These are phyloP conservation scores for Starmerella geochares DNA, from an alignment of 805 yeast species.

Conservation along the genomic window DNA sequence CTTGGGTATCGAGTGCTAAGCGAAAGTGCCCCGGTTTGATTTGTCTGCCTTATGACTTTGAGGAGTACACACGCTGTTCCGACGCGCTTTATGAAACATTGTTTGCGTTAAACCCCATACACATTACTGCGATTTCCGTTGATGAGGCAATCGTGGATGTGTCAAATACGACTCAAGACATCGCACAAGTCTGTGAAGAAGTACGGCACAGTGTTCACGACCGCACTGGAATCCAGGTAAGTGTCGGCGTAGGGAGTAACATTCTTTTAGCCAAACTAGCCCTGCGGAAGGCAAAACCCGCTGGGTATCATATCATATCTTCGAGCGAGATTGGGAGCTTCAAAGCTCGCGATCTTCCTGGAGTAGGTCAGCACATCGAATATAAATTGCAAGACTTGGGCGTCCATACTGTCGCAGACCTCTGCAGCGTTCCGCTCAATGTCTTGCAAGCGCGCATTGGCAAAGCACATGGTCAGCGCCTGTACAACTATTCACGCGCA, in stretches of 20 bases:
- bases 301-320: slow-evolving; percentile 43
- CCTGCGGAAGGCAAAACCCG: slow-evolving; percentile 66
- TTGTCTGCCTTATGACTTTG: slow-evolving; percentile 63
- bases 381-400: slow-evolving; percentile 38
- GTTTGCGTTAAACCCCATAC: slow-evolving; percentile 34
- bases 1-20: slow-evolving; percentile 71
- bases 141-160: slow-evolving; percentile 84
- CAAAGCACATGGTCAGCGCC: slow-evolving; percentile 53
- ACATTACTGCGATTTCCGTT: slow-evolving; percentile 71
- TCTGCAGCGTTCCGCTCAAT: slow-evolving; percentile 28
- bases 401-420: slow-evolving; percentile 36
- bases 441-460: slow-evolving; percentile 49
- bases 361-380: slow-evolving; percentile 36
- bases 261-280: slow-evolving; percentile 71
- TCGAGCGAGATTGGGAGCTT: slow-evolving; percentile 24
- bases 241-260: slow-evolving; percentile 69
- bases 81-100: slow-evolving; percentile 53
- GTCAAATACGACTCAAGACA: slow-evolving; percentile 28
- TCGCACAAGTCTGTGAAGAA: slow-evolving; percentile 20
- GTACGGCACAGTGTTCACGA: slow-evolving; percentile 25
- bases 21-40: slow-evolving; percentile 56
- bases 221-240: slow-evolving; percentile 54
- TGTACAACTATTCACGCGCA: slow-evolving; percentile 55
- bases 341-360: slow-evolving; percentile 34
- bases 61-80: slow-evolving; percentile 57